Evolutionary conservation across 352 stramenopile species (phyloP), one percentile per base, ranked within the genome.

Genomic region (Globisporangium cylindrosporum): DNA sequence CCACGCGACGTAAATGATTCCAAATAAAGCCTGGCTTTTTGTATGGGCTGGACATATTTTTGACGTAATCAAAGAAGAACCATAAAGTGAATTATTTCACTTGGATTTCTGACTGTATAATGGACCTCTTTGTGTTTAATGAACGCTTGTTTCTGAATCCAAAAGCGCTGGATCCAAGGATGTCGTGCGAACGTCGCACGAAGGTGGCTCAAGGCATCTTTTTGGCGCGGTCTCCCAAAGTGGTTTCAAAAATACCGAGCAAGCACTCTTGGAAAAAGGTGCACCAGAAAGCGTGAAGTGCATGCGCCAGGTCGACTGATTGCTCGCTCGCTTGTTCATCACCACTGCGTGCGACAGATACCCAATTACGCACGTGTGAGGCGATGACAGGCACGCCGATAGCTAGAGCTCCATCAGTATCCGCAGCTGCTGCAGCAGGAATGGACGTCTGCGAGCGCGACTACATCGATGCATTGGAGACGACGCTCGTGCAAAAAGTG

Each of bases 401-500:
- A 32, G 53, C 55, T 34, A 71, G 72, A 57, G 38, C 64, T 59
- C 48, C 69, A 8, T 12, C 57, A 10, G 32, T 38, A 25, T 15
- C 29, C 4, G 29, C 57, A 56, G 18, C 38, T 14, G 6, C 46
- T 14, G 3, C 32, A 32, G 12, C 48, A 18, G n/a, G 9, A 14
- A 49, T 49, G 20, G 32, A 32, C 14, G 18, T 22, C 1, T 14
- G 22, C 10, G 15, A 48, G 36, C 12, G 49, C 62, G 49, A 36
- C 32, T 60, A 24, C 27, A 57, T 61, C 55, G 74, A 76, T 38
- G 74, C 69, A 7, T 72, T 93, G 56, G 85, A 91, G 72, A 53
- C 66, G 8, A 76, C 72, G 65, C 82, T 93, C 7, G 66, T 62
- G 58, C 68, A 69, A 57, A 77, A 86, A 56, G 80, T 87, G 55